Conservation (phyloP, 495 filamentous ascomycete genomes). For the Talaromyces thailandensis region DNA sequence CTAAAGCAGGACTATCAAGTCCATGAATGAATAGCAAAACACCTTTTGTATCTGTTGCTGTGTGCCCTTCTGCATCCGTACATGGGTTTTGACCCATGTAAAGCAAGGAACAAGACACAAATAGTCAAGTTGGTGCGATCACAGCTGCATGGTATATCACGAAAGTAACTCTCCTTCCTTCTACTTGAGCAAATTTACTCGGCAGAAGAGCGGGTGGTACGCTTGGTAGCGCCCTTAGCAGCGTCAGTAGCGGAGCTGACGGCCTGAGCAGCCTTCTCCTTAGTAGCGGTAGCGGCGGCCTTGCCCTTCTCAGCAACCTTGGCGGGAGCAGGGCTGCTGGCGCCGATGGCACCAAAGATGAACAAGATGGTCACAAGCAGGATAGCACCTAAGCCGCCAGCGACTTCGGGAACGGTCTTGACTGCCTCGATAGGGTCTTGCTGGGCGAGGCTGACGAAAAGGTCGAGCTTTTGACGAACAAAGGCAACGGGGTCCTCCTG, state of each 20-base stretch:
- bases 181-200: neutral
- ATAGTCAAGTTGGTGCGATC: neutral
- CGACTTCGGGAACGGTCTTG: slow-evolving; percentile 86
- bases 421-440: slow-evolving; percentile 82
- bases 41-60: neutral
- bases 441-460: slow-evolving; percentile 79
- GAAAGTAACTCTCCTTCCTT: neutral
- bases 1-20: neutral
- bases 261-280: slow-evolving; percentile 73
- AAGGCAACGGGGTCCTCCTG: slow-evolving; percentile 84
- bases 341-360: slow-evolving; percentile 47
- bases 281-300: slow-evolving; percentile 58
- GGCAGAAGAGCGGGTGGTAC: slow-evolving; percentile 47
- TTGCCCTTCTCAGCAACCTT: slow-evolving; percentile 59
- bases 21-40: neutral
- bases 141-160: neutral
- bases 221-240: slow-evolving; percentile 57
- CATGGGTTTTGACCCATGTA: neutral
- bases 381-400: slow-evolving; percentile 65
- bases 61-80: neutral
- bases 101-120: neutral
- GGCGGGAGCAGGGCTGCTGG: slow-evolving; percentile 45
- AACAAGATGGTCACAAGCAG: slow-evolving; percentile 60
- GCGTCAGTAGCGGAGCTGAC: slow-evolving; percentile 56
- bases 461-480: slow-evolving; percentile 83